Percentiles rank a stretch among this genome's conserved stretches.
phyloP scores from a whole-genome alignment of 1,284 basidiomycete genomes.

The Melanopsichium pennsylvanicum region DNA sequence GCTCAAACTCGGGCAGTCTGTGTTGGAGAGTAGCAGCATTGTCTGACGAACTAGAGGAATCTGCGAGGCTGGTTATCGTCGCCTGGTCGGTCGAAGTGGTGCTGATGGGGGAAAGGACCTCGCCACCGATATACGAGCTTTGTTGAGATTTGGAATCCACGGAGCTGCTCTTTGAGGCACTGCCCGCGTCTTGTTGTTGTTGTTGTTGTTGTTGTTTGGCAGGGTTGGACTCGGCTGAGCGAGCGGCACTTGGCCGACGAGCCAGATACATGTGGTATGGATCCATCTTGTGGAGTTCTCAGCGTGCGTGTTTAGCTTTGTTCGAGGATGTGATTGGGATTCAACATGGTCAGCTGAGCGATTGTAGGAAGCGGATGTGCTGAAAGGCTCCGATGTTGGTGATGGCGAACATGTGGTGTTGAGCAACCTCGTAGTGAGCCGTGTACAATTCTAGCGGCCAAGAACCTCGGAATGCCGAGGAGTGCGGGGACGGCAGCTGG shows the following conservation, averaged over 20 bases:
- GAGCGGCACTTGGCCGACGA: conserved; percentile 8
- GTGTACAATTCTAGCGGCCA: too few species aligned
- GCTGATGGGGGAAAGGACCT: conserved; percentile 24
- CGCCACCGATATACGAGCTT: conserved; percentile 27
- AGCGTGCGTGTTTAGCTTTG: background rate
- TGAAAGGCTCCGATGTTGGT: too few species aligned
- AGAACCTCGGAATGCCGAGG: too few species aligned
- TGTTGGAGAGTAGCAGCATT: conserved; percentile 15
- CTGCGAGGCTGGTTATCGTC: conserved; percentile 13
- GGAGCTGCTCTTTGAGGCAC: conserved; percentile 20
- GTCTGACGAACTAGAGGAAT: conserved; percentile 21
- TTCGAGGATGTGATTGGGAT: background rate
- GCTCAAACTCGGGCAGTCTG: conserved; percentile 42
- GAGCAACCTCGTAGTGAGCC: too few species aligned
- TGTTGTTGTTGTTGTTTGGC: conserved; percentile 1
- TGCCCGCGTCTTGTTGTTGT: background rate
- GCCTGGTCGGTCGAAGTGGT: conserved; percentile 21
- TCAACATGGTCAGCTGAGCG: conserved; percentile 2
- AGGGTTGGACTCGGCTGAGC: conserved; percentile 1
- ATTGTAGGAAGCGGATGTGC: too few species aligned
- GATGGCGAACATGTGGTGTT: too few species aligned
- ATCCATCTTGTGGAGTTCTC: conserved; percentile 26
- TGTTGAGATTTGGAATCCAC: conserved; percentile 33
- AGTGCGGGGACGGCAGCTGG: too few species aligned
- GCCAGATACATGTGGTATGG: conserved; percentile 36